Base-by-base conservation (phyloP, 169 alveolate species). In the Plasmodium vinckei region DNA sequence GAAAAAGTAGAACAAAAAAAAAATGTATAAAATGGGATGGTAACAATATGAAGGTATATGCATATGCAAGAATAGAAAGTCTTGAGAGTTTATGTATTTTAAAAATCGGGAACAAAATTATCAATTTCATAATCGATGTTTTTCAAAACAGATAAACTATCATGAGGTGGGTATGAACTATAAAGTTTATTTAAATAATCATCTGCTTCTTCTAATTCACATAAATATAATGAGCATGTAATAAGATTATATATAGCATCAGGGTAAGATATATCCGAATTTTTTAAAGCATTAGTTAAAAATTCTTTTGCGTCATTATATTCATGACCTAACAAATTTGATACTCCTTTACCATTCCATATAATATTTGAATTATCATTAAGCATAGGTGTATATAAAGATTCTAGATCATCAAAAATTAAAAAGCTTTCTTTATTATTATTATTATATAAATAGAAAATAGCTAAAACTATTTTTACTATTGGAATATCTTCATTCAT, bases 401-500 rank as follows among this genome's bases (percentile, higher is more conserved):
- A 82, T 70, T 82, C 90, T 25, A 82, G 56, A 17, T 82, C 90
- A 46, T 82, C 90, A 82, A 82, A 82, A 17, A 67, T 65, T 67
- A 82, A 67, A 82, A 82, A 82, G 33, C 84, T 39, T 47, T 82
- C 90, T 82, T 82, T 82, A 54, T 68, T 13, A 82, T 65, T 82
- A 67, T 82, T 72, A 44, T 67, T 51, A 82, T 42, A 82, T 42
- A 82, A 70, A 70, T 82, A 67, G 67, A 47, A 82, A 12, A 82
- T 68, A 46, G 90, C 90, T 67, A 82, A 33, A 10, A 57, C 70
- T 19, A 82, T 82, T 82, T 82, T 82, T 53, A 82, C 33, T 12
- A 82, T 82, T 5, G 90, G 90, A 54, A 82, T 82, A 67, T 82
- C 90, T n/a, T 82, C 90, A 67, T 82, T 65, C 90, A 82, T 51